These are phyloP conservation scores for Globisporangium cylindrosporum DNA, from an alignment of 352 stramenopile genomes.

Conservation along the genomic window DNA sequence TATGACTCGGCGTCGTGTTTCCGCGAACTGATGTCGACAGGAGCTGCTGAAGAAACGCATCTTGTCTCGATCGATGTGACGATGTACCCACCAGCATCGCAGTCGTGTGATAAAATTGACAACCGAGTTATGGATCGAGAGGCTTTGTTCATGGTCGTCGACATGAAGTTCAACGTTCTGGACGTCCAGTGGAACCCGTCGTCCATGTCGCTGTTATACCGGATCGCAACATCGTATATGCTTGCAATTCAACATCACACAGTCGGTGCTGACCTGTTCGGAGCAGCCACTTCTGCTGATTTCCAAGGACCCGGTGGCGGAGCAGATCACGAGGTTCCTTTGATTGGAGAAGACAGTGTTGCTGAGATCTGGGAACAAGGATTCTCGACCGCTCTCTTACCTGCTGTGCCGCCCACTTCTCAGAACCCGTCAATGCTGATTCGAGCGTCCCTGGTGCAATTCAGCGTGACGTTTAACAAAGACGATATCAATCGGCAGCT, in stretches of 20 bases:
- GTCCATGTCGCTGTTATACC: conserved; percentile 72
- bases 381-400: background rate
- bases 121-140: background rate
- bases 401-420: background rate
- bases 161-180: conserved; percentile 66
- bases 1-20: conserved; percentile 47
- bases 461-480: conserved; percentile 85
- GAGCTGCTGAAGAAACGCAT: conserved; percentile 24
- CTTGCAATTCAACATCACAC: conserved; percentile 42
- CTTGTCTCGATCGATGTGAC: conserved; percentile 53
- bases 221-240: conserved; percentile 62
- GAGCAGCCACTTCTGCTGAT: background rate
- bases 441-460: conserved; percentile 63
- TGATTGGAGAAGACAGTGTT: background rate
- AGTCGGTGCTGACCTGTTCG: conserved; percentile 8
- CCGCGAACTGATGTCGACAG: conserved; percentile 68
- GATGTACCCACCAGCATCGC: conserved; percentile 26
- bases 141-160: conserved; percentile 39
- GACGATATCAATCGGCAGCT: conserved; percentile 68
- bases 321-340: background rate
- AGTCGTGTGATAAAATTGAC: conserved; percentile 7
- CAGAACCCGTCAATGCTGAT: conserved; percentile 30
- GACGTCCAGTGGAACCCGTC: conserved; percentile 85
- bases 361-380: background rate
- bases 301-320: background rate